Percentiles rank a stretch among this genome's conserved stretches.
Conservation (phyloP, 768 basidiomycete species). For the Mycena sanguinolenta region DNA sequence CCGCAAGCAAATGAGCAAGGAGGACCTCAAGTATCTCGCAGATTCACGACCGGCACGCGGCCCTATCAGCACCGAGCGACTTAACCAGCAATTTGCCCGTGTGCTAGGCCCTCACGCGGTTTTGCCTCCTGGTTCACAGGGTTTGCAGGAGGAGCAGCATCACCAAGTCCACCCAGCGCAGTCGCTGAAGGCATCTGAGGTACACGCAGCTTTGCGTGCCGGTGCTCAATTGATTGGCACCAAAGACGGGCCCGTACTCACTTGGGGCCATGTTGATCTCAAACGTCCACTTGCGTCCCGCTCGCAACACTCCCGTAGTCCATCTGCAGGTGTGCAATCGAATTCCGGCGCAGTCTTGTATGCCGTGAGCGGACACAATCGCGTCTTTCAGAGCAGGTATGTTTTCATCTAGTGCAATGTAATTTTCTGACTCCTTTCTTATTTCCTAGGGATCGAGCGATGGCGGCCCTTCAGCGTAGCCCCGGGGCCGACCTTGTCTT, state of each 20-base stretch:
- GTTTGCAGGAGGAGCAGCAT: background rate
- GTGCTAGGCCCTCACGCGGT: background rate
- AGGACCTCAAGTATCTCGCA: background rate
- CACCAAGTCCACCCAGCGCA: background rate
- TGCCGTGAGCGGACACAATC: background rate
- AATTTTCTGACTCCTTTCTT: too few relatives aligned
- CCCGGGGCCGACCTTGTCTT: too few relatives aligned
- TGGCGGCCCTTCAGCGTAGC: too few relatives aligned
- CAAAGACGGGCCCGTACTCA: background rate
- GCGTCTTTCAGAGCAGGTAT: background rate
- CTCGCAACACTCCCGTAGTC: too few relatives aligned
- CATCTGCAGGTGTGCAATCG: too few relatives aligned
- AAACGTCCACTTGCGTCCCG: too few relatives aligned
- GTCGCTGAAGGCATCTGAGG: background rate
- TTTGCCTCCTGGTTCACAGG: background rate
- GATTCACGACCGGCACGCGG: background rate
- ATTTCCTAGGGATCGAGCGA: too few relatives aligned
- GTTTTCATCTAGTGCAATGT: too few relatives aligned
- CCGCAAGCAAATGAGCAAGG: too few relatives aligned
- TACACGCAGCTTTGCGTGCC: background rate
- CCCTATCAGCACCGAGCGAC: background rate
- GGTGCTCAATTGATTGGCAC: background rate
- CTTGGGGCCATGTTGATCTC: too few relatives aligned
- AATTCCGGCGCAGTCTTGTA: too few relatives aligned
- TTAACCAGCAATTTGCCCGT: constrained; percentile 7